phyloP scores from a whole-genome alignment of 371 early-diverging fungal genomes.

The Cladochytrium tenue region DNA sequence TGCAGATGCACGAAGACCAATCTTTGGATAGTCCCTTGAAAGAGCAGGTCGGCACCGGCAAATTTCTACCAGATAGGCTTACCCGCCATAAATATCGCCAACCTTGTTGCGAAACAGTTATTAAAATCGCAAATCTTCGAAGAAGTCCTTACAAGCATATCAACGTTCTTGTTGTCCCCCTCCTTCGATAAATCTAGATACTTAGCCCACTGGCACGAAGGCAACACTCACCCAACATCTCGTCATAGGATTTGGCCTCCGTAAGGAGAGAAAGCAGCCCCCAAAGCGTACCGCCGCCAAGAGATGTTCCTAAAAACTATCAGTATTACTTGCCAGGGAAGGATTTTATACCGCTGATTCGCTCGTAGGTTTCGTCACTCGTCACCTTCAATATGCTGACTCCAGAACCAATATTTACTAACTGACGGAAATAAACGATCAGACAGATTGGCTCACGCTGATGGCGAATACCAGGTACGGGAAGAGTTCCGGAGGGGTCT shows the following conservation, averaged over 20 bases:
- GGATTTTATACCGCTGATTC: slow-evolving; percentile 84
- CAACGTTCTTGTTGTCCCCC: slow-evolving; percentile 91
- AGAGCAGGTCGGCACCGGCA: slow-evolving; percentile 7
- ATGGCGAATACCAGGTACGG: slow-evolving; percentile 69
- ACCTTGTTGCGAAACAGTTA: slow-evolving; percentile 32
- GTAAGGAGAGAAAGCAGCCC: slow-evolving; percentile 87
- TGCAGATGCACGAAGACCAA: slow-evolving; percentile 82
- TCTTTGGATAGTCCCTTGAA: slow-evolving; percentile 41
- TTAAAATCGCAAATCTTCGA: slow-evolving; percentile 90
- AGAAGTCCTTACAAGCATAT: slow-evolving; percentile 72
- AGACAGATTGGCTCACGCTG: no score
- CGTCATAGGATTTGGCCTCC: slow-evolving; percentile 78
- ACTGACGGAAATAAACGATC: slow-evolving; percentile 26
- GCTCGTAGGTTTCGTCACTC: slow-evolving; percentile 70
- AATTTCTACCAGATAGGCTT: slow-evolving; percentile 69
- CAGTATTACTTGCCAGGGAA: no score
- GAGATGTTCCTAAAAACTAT: slow-evolving; percentile 87
- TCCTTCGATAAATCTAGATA: slow-evolving; percentile 76
- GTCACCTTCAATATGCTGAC: slow-evolving; percentile 88
- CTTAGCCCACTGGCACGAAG: no score
- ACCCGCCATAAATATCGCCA: slow-evolving; percentile 94
- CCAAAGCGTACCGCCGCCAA: slow-evolving; percentile 98
- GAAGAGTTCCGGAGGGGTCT: slow-evolving; percentile 68
- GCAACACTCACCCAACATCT: slow-evolving; percentile 90
- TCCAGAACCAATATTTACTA: slow-evolving; percentile 91